phyloP scores from a whole-genome alignment of 352 stramenopile species.

The Globisporangium spinosum region DNA sequence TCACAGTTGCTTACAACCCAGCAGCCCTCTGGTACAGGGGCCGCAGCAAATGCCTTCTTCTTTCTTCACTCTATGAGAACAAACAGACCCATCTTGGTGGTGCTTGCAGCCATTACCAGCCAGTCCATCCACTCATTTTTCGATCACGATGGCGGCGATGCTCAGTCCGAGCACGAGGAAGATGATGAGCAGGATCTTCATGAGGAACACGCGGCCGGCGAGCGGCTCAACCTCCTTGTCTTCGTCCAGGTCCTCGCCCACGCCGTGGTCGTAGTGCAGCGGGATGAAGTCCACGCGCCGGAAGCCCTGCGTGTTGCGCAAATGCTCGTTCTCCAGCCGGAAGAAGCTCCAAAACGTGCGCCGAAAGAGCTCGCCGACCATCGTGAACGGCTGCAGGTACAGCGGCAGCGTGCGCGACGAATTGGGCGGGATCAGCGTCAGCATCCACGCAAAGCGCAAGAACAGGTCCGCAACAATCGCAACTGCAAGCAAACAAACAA shows the following conservation, averaged over 20 bases:
- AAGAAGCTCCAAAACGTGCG: slow-evolving; percentile 89
- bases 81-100: neutral
- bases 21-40: neutral
- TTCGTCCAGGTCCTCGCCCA: slow-evolving; percentile 15
- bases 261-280: slow-evolving; percentile 61
- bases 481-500: slow-evolving; percentile 16
- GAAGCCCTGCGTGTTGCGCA: slow-evolving; percentile 85
- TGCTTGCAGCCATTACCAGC: too few relatives aligned
- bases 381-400: slow-evolving; percentile 84
- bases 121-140: slow-evolving; percentile 20
- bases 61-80: neutral
- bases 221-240: slow-evolving; percentile 26
- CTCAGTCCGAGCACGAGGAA: slow-evolving; percentile 36
- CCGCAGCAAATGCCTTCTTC: neutral
- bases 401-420: slow-evolving; percentile 37
- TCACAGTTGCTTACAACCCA: neutral
- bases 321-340: slow-evolving; percentile 79
- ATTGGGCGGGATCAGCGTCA: slow-evolving; percentile 66
- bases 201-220: slow-evolving; percentile 27
- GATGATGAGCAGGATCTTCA: slow-evolving; percentile 38
- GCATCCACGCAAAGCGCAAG: slow-evolving; percentile 77
- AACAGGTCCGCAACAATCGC: slow-evolving; percentile 77
- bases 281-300: slow-evolving; percentile 81
- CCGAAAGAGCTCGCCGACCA: slow-evolving; percentile 81
- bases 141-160: slow-evolving; percentile 31